Base-by-base conservation (phyloP, 164 flowering plant species). In the Dillenia turbinata region DNA sequence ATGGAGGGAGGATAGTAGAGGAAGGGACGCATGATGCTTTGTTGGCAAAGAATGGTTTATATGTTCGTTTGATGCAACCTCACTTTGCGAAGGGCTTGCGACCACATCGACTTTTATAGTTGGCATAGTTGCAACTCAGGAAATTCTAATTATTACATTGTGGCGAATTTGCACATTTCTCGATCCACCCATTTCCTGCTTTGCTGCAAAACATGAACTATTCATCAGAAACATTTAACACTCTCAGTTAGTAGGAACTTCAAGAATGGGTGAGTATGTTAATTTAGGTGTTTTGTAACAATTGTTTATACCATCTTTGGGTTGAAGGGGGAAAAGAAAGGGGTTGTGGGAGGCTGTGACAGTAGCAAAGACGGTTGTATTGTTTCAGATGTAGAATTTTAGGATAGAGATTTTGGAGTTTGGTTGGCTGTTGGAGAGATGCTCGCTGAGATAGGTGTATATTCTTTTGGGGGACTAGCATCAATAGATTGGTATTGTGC, bases 31-130 rank as follows among this genome's bases (percentile, higher is more conserved):
- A 91, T 57, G 97, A 94, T 75, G 69, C 87, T 43, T 73, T 94
- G 63, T 77, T 84, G 57, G 81, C 88, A n/a, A 82, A 77, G 73
- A 89, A 89, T 70, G 90, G 96, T 54, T 78, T 94, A 70, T 94
- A 91, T 70, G 92, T 84, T 33, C 84, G 92, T 4, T 74, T 94
- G 75, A 92, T 92, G 96, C 99, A 94, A 69, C 99, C 97, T 40
- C 97, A 94, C 75, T 89, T 86, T 59, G 84, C 83, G 5, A 92
- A 91, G 77, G 94, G 92, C 12, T 70, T 85, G 72, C 86, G 96
- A 17, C 99, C 83, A 67, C 96, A 81, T 76, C 85, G 97, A 47
- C 81, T 82, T 54, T 57, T 87, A 53, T 89, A 83, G 75, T 43
- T 33, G 40, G 40, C 7, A 33, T 33, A 5, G 40, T 33, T 33